Evolutionary conservation across 208 protist species (phyloP).

Genomic region (Leishmania tarentolae): DNA sequence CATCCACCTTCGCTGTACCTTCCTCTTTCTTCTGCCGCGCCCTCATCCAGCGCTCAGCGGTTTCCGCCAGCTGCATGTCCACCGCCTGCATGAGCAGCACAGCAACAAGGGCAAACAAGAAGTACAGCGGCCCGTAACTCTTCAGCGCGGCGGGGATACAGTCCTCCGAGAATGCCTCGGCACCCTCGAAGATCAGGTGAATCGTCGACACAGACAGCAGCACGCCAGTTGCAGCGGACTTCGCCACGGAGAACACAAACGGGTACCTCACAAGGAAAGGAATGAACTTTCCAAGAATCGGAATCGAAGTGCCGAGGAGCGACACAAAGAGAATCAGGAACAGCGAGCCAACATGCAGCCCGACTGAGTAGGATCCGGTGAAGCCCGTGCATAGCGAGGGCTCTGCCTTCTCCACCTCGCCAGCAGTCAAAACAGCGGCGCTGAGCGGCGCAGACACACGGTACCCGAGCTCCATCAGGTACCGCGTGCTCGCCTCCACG

Average conservation of each 20-base stretch:
- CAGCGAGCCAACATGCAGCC: constrained; percentile 44
- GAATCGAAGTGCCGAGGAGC: constrained; percentile 43
- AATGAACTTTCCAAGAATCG: constrained; percentile 54
- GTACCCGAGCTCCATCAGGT: constrained; percentile 16
- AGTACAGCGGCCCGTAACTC: constrained; percentile 45
- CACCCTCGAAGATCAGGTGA: constrained; percentile 57
- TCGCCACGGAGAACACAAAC: constrained; percentile 52
- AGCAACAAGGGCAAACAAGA: constrained; percentile 59
- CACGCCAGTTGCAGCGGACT: constrained; percentile 60
- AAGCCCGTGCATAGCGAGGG: constrained; percentile 40
- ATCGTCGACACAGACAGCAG: constrained; percentile 60
- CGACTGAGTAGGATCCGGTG: constrained; percentile 39
- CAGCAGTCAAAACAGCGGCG: not conserved
- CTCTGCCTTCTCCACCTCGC: not conserved
- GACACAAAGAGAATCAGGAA: constrained; percentile 58
- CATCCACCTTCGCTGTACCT: not conserved
- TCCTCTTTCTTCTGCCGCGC: not conserved
- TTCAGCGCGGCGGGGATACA: constrained; percentile 40
- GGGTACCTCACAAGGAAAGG: constrained; percentile 38
- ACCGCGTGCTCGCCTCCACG: constrained; percentile 8
- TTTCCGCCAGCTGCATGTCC: constrained; percentile 45
- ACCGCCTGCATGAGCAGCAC: constrained; percentile 63
- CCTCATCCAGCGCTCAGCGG: constrained; percentile 44
- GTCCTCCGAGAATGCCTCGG: constrained; percentile 35
- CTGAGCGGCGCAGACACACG: not conserved